phyloP scores from a whole-genome alignment of 2,329 filamentous ascomycete genomes.

The Cordyceps cicadae region DNA sequence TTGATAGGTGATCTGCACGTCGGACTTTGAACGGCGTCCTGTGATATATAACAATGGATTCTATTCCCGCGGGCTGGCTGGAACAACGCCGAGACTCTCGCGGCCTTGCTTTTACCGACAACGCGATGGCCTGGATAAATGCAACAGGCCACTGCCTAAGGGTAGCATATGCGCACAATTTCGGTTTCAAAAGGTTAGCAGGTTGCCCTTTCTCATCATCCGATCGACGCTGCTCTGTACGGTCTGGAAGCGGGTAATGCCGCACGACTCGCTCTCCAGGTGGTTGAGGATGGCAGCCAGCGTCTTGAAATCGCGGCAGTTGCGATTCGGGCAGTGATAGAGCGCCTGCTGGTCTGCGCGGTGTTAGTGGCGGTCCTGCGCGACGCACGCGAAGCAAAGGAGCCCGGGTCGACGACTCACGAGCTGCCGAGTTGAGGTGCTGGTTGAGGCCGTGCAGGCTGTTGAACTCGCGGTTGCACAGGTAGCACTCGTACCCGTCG shows the following conservation, averaged over 20 bases:
- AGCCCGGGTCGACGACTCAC: not conserved
- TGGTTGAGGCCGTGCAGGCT: slow-evolving; percentile 31
- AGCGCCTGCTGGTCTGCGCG: slow-evolving; percentile 27
- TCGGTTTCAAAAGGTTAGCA: slow-evolving; percentile 16
- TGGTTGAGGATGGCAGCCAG: slow-evolving; percentile 34
- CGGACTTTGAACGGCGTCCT: no score
- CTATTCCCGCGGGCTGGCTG: no score
- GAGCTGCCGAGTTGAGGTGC: slow-evolving; percentile 43
- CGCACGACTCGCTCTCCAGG: slow-evolving; percentile 36
- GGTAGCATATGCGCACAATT: no score
- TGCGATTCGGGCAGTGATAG: slow-evolving; percentile 32
- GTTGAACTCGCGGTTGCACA: slow-evolving; percentile 41
- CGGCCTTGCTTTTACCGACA: no score
- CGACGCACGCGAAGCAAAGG: no score
- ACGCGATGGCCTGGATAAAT: no score
- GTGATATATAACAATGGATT: no score
- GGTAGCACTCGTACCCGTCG: slow-evolving; percentile 17
- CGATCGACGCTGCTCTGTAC: slow-evolving; percentile 22
- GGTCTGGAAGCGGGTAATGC: slow-evolving; percentile 27
- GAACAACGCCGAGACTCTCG: no score
- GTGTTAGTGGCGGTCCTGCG: not conserved
- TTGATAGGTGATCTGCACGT: no score
- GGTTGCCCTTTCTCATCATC: slow-evolving; percentile 27
- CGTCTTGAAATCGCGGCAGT: slow-evolving; percentile 31
- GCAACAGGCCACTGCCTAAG: no score